Conservation (phyloP, 176 grass and related monocot genomes). For the bread wheat (Triticum aestivum) region DNA sequence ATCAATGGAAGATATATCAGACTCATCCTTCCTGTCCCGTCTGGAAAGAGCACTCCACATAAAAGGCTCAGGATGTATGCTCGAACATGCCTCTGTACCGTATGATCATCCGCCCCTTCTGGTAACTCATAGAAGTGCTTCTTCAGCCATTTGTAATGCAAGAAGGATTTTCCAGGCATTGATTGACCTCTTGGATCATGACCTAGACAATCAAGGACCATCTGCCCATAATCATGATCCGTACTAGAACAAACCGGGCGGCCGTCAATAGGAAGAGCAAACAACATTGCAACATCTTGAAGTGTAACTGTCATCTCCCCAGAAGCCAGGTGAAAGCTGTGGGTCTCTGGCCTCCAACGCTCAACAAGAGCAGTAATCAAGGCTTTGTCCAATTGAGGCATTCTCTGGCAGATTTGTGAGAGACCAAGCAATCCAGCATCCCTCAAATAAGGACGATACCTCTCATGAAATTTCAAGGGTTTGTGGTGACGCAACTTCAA, state of each 20-base stretch:
- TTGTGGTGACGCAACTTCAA: slow-evolving; percentile 65
- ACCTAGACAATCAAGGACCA: slow-evolving; percentile 58
- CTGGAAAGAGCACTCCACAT: slow-evolving; percentile 62
- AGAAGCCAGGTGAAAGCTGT: slow-evolving; percentile 56
- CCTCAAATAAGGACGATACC: slow-evolving; percentile 53
- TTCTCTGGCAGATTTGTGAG: slow-evolving; percentile 60
- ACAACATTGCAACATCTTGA: slow-evolving; percentile 59
- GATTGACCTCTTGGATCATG: slow-evolving; percentile 53
- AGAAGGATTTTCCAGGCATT: slow-evolving; percentile 60
- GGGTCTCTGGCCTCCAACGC: slow-evolving; percentile 63
- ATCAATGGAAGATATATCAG: slow-evolving; percentile 62
- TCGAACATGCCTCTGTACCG: slow-evolving; percentile 52
- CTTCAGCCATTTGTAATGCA: slow-evolving; percentile 67
- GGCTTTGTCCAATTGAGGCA: slow-evolving; percentile 60
- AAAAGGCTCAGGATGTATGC: slow-evolving; percentile 68
- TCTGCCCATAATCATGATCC: slow-evolving; percentile 55
- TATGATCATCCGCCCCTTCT: slow-evolving; percentile 47
- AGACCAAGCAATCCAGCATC: slow-evolving; percentile 52
- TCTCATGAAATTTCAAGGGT: slow-evolving; percentile 63
- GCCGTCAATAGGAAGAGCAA: slow-evolving; percentile 54
- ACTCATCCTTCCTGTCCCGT: slow-evolving; percentile 60
- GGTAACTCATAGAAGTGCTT: slow-evolving; percentile 62
- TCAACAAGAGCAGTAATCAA: slow-evolving; percentile 68
- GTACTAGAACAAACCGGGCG: slow-evolving; percentile 50
- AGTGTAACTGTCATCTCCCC: slow-evolving; percentile 60